These are phyloP conservation scores for Trichophyton benhamiae DNA, from an alignment of 2,329 filamentous ascomycete genomes.

Conservation along the genomic window DNA sequence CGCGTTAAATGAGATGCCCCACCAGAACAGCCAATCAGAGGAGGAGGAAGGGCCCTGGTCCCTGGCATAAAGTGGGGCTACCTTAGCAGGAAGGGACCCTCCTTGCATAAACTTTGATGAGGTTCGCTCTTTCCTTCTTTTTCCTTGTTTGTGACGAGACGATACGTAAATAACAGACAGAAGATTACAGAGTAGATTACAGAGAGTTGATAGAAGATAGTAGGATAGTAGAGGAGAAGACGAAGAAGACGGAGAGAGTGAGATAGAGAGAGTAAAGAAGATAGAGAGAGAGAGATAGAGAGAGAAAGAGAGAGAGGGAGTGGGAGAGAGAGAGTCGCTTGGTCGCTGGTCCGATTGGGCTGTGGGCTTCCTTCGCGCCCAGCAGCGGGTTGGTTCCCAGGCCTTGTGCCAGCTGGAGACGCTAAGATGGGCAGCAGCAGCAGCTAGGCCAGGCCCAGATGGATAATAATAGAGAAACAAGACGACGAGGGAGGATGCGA, in stretches of 20 bases:
- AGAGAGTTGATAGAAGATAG: neutral
- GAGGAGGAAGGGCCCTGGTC: neutral
- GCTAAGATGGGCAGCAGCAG: neutral
- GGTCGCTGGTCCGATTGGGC: neutral
- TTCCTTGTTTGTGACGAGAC: neutral
- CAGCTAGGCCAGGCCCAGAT: no score
- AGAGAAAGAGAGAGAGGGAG: neutral
- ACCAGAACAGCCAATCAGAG: slow-evolving; percentile 6
- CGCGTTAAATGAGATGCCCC: slow-evolving; percentile 6
- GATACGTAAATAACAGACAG: neutral
- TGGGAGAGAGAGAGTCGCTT: neutral
- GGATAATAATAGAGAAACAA: neutral
- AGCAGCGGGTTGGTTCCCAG: neutral
- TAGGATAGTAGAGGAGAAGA: neutral
- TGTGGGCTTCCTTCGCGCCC: neutral
- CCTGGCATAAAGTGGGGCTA: neutral
- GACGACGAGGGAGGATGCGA: neutral
- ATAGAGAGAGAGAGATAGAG: neutral
- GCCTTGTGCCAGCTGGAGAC: neutral
- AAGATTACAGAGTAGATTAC: neutral
- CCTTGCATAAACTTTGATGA: neutral
- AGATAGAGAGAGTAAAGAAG: neutral
- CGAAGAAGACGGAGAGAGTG: neutral
- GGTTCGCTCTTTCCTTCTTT: neutral
- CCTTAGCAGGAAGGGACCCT: neutral